These are phyloP conservation scores for Athelia psychrophila DNA, from an alignment of 1,284 basidiomycete genomes.

Conservation along the genomic window DNA sequence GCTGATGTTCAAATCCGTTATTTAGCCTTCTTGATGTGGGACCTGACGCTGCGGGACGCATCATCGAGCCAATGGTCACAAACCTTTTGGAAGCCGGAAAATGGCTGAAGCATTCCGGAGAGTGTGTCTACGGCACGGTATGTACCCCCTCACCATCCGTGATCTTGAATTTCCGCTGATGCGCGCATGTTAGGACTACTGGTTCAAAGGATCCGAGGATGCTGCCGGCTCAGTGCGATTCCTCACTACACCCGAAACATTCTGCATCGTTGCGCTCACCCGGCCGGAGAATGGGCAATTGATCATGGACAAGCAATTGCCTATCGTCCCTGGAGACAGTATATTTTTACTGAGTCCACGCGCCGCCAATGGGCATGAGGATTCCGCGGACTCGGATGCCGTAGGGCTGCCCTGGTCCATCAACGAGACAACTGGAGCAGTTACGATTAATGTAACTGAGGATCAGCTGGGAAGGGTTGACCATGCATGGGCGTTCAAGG, in stretches of 20 bases:
- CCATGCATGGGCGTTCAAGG: conserved; percentile 44
- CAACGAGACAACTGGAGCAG: conserved; percentile 19
- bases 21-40: conserved; percentile 51
- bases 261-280: conserved; percentile 48
- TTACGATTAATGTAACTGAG: conserved; percentile 30
- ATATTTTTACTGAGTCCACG: conserved; percentile 38
- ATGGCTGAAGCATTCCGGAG: conserved; percentile 49
- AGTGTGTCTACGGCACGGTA: conserved; percentile 52
- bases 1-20: background rate
- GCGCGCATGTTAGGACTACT: conserved; percentile 32
- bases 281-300: conserved; percentile 31
- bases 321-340: conserved; percentile 41
- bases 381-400: background rate
- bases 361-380: conserved; percentile 2
- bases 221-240: conserved; percentile 41
- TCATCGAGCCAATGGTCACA: conserved; percentile 42
- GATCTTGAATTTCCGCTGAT: background rate
- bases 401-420: conserved; percentile 17
- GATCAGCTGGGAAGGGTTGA: conserved; percentile 25
- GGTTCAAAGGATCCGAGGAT: conserved; percentile 33
- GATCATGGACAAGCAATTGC: conserved; percentile 39
- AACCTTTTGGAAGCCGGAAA: conserved; percentile 46
- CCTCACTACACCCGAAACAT: conserved; percentile 44
- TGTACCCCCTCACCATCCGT: background rate
- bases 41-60: conserved; percentile 50